Evolutionary conservation across 768 basidiomycete species (phyloP).

Genomic region (Mycena crocata): DNA sequence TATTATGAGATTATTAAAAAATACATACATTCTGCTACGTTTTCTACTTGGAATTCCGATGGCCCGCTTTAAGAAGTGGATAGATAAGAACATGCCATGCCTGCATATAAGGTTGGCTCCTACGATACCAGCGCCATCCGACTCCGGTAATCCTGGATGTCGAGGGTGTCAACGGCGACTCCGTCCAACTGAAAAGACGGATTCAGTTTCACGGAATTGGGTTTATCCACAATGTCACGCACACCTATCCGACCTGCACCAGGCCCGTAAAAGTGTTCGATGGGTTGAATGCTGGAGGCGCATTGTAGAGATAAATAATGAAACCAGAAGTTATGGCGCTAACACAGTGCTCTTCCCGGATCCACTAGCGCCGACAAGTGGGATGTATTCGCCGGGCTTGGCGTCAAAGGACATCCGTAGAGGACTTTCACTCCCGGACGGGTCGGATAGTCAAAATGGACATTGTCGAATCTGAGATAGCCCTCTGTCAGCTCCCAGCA

Average conservation of each 20-base stretch:
- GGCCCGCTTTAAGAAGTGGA: too few species aligned
- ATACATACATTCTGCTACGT: too few species aligned
- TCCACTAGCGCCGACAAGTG: constrained; percentile 83
- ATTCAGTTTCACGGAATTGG: constrained; percentile 1
- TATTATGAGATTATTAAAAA: too few species aligned
- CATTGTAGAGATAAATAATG: neutral
- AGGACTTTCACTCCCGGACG: constrained; percentile 86
- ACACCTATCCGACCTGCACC: constrained; percentile 75
- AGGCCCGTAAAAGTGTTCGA: constrained; percentile 88
- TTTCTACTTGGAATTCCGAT: too few species aligned
- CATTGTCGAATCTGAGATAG: constrained; percentile 79
- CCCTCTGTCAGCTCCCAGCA: constrained; percentile 59
- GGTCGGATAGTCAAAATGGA: constrained; percentile 92
- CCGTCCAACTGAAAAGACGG: constrained; percentile 72
- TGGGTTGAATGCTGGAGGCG: constrained; percentile 72
- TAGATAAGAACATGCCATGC: constrained; percentile 60
- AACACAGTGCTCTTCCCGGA: constrained; percentile 86
- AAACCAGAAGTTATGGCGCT: constrained; percentile 29
- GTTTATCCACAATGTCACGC: constrained; percentile 34
- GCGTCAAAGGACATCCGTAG: constrained; percentile 78
- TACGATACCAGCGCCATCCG: constrained; percentile 92
- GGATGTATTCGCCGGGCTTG: constrained; percentile 82
- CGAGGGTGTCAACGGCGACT: constrained; percentile 77
- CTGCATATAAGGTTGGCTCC: constrained; percentile 89
- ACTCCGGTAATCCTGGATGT: constrained; percentile 88